Percentiles rank a stretch among this genome's conserved stretches.
Evolutionary conservation across 805 yeast species (phyloP).

Genomic region (Cephaloascus fragrans): DNA sequence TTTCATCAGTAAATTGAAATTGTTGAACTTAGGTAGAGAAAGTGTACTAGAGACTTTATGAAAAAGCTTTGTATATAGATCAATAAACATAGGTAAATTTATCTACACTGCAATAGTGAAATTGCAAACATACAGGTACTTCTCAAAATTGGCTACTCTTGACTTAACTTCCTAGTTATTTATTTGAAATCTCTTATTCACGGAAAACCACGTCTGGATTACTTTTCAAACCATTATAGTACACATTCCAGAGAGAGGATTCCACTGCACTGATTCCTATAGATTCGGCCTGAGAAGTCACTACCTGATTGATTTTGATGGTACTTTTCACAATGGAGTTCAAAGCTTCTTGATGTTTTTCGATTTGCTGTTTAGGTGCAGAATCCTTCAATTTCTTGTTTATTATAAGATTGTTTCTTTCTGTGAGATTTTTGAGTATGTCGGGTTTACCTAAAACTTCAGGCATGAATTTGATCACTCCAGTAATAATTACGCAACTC

Average conservation of each 20-base stretch:
- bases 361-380: slow-evolving; percentile 62
- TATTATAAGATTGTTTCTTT: slow-evolving; percentile 22
- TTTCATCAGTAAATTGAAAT: slow-evolving; percentile 29
- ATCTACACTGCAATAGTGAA: no score
- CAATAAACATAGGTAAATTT: no score
- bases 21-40: slow-evolving; percentile 38
- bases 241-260: neutral
- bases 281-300: neutral
- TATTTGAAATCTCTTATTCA: no score
- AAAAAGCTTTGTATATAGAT: neutral
- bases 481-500: slow-evolving; percentile 34
- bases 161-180: no score
- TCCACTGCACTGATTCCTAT: slow-evolving; percentile 1
- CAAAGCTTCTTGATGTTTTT: slow-evolving; percentile 39
- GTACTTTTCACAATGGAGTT: slow-evolving; percentile 18
- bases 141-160: no score
- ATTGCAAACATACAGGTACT: no score
- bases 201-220: neutral
- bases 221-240: neutral
- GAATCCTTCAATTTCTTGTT: slow-evolving; percentile 43
- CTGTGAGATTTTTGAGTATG: slow-evolving; percentile 20
- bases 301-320: slow-evolving; percentile 3
- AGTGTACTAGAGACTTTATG: slow-evolving; percentile 25
- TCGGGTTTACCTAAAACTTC: slow-evolving; percentile 6
- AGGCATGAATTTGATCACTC: slow-evolving; percentile 21